Evolutionary conservation across 164 flowering plant species (phyloP).

Genomic region (Magnolia kwangsiensis): DNA sequence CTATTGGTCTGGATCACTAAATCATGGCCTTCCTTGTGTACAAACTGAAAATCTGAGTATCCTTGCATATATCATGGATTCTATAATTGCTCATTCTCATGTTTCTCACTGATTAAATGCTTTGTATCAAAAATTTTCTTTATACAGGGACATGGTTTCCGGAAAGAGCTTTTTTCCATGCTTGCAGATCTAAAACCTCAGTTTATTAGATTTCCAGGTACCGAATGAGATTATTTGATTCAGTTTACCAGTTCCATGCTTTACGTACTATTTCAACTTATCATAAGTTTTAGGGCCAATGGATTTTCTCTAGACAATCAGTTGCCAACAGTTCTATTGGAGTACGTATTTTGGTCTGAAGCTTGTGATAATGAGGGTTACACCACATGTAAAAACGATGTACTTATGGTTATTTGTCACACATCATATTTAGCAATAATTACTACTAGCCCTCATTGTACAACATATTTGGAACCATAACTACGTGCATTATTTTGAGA

Average conservation of each 20-base stretch:
- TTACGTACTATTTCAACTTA: neutral
- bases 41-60: neutral
- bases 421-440: neutral
- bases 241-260: neutral
- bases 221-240: neutral
- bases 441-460: neutral
- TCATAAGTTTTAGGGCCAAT: neutral
- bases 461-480: neutral
- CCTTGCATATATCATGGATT: neutral
- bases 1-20: neutral
- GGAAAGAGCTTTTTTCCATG: slow-evolving; percentile 65
- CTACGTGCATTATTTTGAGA: neutral
- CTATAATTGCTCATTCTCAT: neutral
- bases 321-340: neutral
- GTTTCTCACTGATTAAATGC: too few relatives aligned
- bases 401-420: neutral
- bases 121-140: neutral
- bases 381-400: neutral
- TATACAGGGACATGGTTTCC: slow-evolving; percentile 82
- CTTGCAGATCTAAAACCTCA: slow-evolving; percentile 60
- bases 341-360: neutral
- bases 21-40: neutral
- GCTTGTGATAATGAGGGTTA: neutral
- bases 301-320: neutral
- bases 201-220: slow-evolving; percentile 95